Conservation (phyloP, 345 rosid species). For the Eucalyptus marginata region DNA sequence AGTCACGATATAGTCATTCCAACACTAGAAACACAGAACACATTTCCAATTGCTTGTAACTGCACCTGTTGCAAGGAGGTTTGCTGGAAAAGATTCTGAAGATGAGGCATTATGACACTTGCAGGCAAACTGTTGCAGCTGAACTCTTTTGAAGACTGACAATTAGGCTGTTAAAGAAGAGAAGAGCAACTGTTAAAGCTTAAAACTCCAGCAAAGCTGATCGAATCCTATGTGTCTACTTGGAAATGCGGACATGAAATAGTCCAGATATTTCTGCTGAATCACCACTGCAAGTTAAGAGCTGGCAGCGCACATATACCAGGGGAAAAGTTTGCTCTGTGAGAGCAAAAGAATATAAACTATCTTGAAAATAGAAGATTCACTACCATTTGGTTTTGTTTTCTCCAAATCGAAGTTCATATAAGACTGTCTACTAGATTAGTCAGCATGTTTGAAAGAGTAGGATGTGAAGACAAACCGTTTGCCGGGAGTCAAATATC, state of each 20-base stretch:
- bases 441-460: background rate
- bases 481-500: constrained; percentile 57
- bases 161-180: constrained; percentile 35
- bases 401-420: background rate
- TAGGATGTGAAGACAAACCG: constrained; percentile 19
- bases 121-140: constrained; percentile 22
- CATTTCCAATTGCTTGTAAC: background rate
- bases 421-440: background rate
- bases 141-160: constrained; percentile 43
- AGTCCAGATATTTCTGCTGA: background rate
- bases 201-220: background rate
- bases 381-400: background rate
- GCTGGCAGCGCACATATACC: background rate
- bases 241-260: background rate
- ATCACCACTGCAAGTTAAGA: background rate
- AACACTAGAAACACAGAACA: background rate
- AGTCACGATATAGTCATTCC: background rate
- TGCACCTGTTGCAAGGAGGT: constrained; percentile 83
- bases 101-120: constrained; percentile 52
- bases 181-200: background rate
- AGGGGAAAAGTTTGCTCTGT: background rate
- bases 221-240: background rate
- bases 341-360: background rate
- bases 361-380: background rate
- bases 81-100: constrained; percentile 88